phyloP scores from a whole-genome alignment of 164 flowering plant genomes.

The Nelumbo lutea region DNA sequence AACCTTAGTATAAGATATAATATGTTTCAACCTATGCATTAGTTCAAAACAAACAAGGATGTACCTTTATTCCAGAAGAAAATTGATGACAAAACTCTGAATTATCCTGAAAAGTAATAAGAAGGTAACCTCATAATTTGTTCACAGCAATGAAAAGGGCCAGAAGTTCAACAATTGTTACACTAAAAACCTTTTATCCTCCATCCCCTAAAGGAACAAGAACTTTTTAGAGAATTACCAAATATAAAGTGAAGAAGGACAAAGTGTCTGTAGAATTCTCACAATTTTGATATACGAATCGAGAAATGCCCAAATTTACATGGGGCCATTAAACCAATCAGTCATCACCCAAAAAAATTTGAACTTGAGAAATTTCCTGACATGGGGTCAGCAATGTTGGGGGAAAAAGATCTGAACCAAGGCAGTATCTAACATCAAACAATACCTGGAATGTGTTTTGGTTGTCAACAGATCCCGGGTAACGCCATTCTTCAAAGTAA shows the following conservation, averaged over 20 bases:
- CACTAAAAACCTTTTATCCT: too few relatives aligned
- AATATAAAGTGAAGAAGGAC: neutral
- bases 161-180: too few relatives aligned
- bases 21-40: neutral
- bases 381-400: neutral
- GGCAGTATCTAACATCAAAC: neutral
- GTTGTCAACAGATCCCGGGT: constrained; percentile 16
- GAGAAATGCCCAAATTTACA: neutral
- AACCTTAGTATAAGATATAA: neutral
- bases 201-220: too few relatives aligned
- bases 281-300: neutral
- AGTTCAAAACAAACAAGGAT: constrained; percentile 1
- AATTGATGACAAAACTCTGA: constrained; percentile 45
- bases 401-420: neutral
- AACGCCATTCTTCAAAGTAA: constrained; percentile 24
- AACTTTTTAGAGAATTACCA: neutral
- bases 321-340: neutral
- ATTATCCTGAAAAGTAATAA: constrained; percentile 33
- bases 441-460: constrained; percentile 43
- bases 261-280: neutral
- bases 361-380: neutral
- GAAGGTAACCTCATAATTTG: too few relatives aligned
- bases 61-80: constrained; percentile 70
- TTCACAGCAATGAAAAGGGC: too few relatives aligned
- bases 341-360: neutral